Base-by-base conservation (phyloP, 768 basidiomycete genomes). In the Lactifluus subvellereus region DNA sequence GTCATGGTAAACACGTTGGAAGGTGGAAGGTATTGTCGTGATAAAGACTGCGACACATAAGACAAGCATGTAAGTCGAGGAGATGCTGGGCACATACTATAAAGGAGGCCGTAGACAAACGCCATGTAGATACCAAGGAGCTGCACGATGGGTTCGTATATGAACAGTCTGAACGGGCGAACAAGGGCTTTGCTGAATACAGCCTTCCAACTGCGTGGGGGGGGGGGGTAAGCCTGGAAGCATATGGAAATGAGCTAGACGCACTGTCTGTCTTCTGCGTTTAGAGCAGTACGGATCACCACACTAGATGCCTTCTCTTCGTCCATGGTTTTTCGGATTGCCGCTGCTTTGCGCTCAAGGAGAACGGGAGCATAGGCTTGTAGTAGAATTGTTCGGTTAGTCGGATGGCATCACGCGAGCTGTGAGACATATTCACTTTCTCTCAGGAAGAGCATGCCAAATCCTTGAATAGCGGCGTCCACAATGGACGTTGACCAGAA, bases 401-500 rank as follows among this genome's bases (percentile, higher is more conserved):
- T 35, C 9, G 27, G 0, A 51, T 14, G 47, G 5, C 22, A 38
- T 30, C 11, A 27, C 16, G 8, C 27, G 5, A 49, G 11, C n/a
- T 20, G 47, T 11, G 20, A 30, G 9, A 47, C 9, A 14, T 20
- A 72, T 79, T 60, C 61, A 87, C 87, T 87, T 78, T 89, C 87
- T 74, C 77, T 77, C 4, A 90, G 76, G 61, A 74, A 81, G 37
- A 87, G 72, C 0, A 88, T 8, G 1, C 88, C 87, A 1, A 79
- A 64, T 0, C 80, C 52, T 68, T 89, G 87, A 27, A 90, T 71
- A 14, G 68, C 62, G 0, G 74, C 83, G 62, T 82, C 84, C 0
- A 80, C 76, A 42, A 88, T 84, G 37, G 76, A 82, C 4, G 86
- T 86, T 0, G 86, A 82, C 84, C 87, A 88, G 71, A 89, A 90